Base-by-base conservation (phyloP, 306 rosid genomes). In the Chamaecrista fasciculata region DNA sequence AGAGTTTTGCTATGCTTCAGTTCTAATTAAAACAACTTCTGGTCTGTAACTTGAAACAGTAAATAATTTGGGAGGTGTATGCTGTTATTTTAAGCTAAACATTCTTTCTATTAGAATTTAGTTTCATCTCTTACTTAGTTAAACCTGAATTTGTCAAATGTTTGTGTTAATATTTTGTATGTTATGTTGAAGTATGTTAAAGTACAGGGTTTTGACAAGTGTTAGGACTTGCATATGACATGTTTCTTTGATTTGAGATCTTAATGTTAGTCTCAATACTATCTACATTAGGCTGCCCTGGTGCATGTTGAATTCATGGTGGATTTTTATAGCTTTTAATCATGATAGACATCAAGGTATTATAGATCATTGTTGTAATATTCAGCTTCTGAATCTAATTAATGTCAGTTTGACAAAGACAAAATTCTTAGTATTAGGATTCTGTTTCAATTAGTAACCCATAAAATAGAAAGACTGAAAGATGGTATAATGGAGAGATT, bases 111-210 rank as follows among this genome's bases (percentile, higher is more conserved):
- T 25, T 62, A 2, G 23, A 28, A n/a, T 57, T 57, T 12, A 7
- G 14, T 15, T 57, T 57, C 28, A 19, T 67, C 31, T n/a, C n/a
- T 67, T 62, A 18, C 47, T 24, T 67, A 61, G 18, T 47, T 11
- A 29, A 53, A 34, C 73, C 33, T 69, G 48, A 78, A 62, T 68
- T 56, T 36, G 50, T 68, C 67, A 63, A 71, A 21, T 47, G 6
- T 56, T 2, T 6, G 39, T 43, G 56, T 53, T 19, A 7, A 0
- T 65, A 31, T 40, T 23, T 47, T 4, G 4, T 60, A 60, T 10
- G 51, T 19, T 70, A 2, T 11, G n/a, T n/a, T n/a, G n/a, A n/a
- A n/a, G n/a, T n/a, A n/a, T n/a, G 46, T 67, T 72, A 53, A 34
- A 60, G 72, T 42, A 26, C 56, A 29, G 47, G 48, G 55, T 29